A percentile compares a stretch with the other conserved stretches of the same genome.
Conservation (phyloP, 176 grass and related monocot genomes). For the Oryza glaberrima region DNA sequence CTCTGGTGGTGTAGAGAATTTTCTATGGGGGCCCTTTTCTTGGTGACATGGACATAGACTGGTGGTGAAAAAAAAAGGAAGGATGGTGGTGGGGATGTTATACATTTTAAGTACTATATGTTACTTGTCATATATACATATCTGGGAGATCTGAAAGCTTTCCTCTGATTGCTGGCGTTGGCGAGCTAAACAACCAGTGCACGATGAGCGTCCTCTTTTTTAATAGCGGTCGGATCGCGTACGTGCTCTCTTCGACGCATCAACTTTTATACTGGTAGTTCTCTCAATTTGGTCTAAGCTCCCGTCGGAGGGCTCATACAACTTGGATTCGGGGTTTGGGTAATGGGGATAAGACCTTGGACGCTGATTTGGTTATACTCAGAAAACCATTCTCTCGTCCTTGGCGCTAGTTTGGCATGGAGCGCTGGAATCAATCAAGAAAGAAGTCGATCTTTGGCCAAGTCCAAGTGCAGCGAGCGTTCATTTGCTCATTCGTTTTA, state of each 20-base stretch:
- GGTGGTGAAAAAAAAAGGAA: not conserved
- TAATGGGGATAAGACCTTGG: no score
- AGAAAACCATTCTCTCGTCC: no score
- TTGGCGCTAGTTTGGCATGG: no score
- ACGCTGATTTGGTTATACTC: no score
- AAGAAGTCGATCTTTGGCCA: no score
- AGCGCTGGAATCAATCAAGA: no score
- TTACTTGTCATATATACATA: not conserved
- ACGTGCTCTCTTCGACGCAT: not conserved
- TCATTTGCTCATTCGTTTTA: no score
- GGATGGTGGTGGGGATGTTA: not conserved
- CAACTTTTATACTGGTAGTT: not conserved
- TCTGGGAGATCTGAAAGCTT: not conserved
- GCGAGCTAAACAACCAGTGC: not conserved
- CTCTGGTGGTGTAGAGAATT: constrained; percentile 5
- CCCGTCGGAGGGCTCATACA: no score
- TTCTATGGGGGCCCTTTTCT: not conserved
- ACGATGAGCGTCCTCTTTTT: no score
- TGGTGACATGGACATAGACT: not conserved
- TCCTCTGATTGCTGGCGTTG: not conserved
- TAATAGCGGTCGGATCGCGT: not conserved
- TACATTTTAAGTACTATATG: not conserved
- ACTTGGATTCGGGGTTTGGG: no score
- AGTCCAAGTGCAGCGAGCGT: no score
- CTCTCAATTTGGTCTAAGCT: no score